Evolutionary conservation across 202 grass and related monocot genomes (phyloP), one percentile per base, ranked within the genome.

Genomic region (Bolboschoenoplectus hybrid): DNA sequence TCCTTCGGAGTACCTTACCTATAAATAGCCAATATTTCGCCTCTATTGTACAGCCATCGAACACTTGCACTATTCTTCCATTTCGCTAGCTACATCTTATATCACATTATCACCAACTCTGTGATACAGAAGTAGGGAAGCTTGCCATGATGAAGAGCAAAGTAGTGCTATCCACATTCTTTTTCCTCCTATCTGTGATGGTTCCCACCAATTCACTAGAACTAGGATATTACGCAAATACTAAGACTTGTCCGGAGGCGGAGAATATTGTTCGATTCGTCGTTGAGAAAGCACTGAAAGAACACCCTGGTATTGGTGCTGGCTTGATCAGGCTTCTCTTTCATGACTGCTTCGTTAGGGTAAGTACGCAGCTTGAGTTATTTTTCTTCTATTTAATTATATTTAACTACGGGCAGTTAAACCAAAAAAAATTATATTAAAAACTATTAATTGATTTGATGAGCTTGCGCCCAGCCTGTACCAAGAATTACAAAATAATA

Each of bases 291-390:
- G 58, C 88, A 55, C 39, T 71, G 11, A 45, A 71, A 3, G 7
- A 43, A n/a, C n/a, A 71, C 1, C 78, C 53, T n/a, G 78, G 78
- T 4, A 1, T 91, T 45, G 93, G 87, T 80, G 89, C 93, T 45
- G 91, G 93, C 3, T 41, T 95, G 61, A 89, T 95, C 83, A 86
- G 93, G 40, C 85, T 95, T 87, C 71, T 82, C 65, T 96, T 96
- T 67, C 93, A 96, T 58, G 93, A 96, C 86, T 96, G 93, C 81
- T 95, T 95, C 82, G 93, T 95, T 67, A 56, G 73, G 87, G 93
- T 86, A 71, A 3, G 38, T 14, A 62, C 58, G 1, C 2, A 32
- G 62, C 3, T 35, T 2, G 32, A 35, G 20, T 34, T 64, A 4
- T 64, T 64, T 64, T 64, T 35, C 60, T 20, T 62, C 20, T 62